Evolutionary conservation across 441 rosid species (phyloP).

Genomic region (Jatropha multifida): DNA sequence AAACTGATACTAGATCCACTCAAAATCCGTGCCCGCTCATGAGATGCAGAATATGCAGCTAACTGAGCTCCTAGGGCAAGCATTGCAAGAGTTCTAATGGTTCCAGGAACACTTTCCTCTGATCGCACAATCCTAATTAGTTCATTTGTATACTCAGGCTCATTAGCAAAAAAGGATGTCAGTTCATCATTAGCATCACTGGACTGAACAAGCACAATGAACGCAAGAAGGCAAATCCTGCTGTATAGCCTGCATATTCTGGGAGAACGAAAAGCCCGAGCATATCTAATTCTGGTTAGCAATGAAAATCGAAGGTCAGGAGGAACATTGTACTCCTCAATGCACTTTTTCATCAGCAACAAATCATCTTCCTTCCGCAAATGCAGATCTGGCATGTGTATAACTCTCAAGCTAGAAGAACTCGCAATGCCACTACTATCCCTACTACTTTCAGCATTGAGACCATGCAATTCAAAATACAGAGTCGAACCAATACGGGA

Average conservation of each 20-base stretch:
- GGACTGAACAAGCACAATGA: conserved; percentile 95
- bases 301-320: conserved; percentile 78
- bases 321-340: conserved; percentile 78
- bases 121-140: conserved; percentile 90
- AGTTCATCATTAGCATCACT: conserved; percentile 93
- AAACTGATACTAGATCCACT: conserved; percentile 96
- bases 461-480: conserved; percentile 87
- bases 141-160: conserved; percentile 98
- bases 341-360: conserved; percentile 75
- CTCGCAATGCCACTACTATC: conserved; percentile 33
- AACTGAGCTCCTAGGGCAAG: conserved; percentile 94
- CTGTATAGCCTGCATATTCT: conserved; percentile 85
- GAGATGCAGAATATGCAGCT: conserved; percentile 95
- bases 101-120: conserved; percentile 85
- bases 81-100: conserved; percentile 92
- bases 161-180: conserved; percentile 92
- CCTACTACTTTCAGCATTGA: conserved; percentile 40
- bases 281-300: conserved; percentile 92
- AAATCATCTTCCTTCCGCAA: conserved; percentile 87
- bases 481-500: conserved; percentile 86
- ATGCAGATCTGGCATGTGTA: conserved; percentile 85
- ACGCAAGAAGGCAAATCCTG: conserved; percentile 95
- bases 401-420: conserved; percentile 53
- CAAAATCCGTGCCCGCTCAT: conserved; percentile 89
- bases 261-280: conserved; percentile 89